Base-by-base conservation (phyloP, 495 filamentous ascomycete genomes). In the Xeromyces bisporus region DNA sequence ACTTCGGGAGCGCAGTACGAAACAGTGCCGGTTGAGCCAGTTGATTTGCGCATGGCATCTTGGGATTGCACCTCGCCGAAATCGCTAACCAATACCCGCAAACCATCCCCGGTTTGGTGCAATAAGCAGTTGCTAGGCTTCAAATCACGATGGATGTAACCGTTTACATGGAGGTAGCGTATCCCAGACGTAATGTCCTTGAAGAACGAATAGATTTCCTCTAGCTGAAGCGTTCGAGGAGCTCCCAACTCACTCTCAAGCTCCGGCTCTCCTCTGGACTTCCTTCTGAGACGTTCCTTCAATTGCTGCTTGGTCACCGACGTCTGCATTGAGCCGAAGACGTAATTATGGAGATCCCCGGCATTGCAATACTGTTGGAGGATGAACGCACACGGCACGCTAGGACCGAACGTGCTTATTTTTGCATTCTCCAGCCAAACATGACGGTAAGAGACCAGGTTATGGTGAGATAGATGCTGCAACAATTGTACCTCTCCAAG, bases 1-100 rank as follows among this genome's bases (percentile, higher is more conserved):
- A 97, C 89, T 46, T 97, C 89, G 2, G 89, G 89, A 0, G 89
- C 91, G 53, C 91, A 96, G 51, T 93, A 97, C 0, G 87, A 94
- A 20, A 97, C 86, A 3, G 89, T 97, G 1, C 89, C 89, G 0
- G 89, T 97, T 1, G 86, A 78, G 7, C 89, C 89, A 2, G 85
- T 93, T 9, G 85, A 93, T 28, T 77, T 77, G 11, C 89, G 75
- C 23, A 70, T 71, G 11, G 69, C 67, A 51, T 84, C 73, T 35
- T 83, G 80, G 3, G 71, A 60, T 47, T 97, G 89, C 0, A 93
- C 84, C 46, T 97, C 89, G 9, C 89, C 89, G 51, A 97, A 97
- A 49, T 97, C 89, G 48, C 86, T 94, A 18, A 97, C 89, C 21
- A 97, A 54, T 25, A 93, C 87, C 24, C 65, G 67, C 2, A 81